These are phyloP conservation scores for Cyberlindnera sargentensis DNA, from an alignment of 805 yeast genomes.

Conservation along the genomic window DNA sequence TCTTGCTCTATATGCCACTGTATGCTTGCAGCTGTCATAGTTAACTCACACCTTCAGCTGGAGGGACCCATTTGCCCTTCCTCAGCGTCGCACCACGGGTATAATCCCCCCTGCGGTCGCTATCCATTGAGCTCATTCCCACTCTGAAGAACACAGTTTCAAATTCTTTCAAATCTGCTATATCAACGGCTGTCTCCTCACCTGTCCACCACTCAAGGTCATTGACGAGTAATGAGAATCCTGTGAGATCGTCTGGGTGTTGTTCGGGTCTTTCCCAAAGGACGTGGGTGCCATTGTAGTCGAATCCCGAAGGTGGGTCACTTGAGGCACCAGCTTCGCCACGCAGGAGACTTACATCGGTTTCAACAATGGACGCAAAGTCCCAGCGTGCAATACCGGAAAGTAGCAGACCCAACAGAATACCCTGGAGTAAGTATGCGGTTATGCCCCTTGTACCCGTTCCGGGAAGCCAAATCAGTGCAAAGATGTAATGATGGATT, in stretches of 20 bases:
- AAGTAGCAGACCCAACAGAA: slow-evolving; percentile 69
- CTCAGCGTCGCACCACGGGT: slow-evolving; percentile 52
- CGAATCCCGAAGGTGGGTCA: slow-evolving; percentile 42
- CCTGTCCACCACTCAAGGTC: slow-evolving; percentile 77
- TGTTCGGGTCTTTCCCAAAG: slow-evolving; percentile 23
- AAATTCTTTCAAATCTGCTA: slow-evolving; percentile 30
- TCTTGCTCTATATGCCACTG: no score
- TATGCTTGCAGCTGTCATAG: not conserved
- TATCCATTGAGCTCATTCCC: slow-evolving; percentile 35
- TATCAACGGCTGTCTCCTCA: slow-evolving; percentile 34
- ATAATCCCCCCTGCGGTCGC: slow-evolving; percentile 49
- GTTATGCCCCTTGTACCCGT: slow-evolving; percentile 67
- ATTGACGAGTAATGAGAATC: slow-evolving; percentile 63
- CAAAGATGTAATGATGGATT: slow-evolving; percentile 77
- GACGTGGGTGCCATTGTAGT: slow-evolving; percentile 16
- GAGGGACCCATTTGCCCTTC: slow-evolving; percentile 47
- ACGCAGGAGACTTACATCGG: slow-evolving; percentile 56
- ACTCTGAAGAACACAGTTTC: slow-evolving; percentile 44
- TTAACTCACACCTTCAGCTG: slow-evolving; percentile 46
- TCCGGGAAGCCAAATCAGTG: slow-evolving; percentile 73
- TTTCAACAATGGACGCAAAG: slow-evolving; percentile 81
- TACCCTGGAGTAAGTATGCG: slow-evolving; percentile 76
- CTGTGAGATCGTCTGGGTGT: slow-evolving; percentile 18
- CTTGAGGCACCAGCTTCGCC: slow-evolving; percentile 58
- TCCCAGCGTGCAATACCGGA: slow-evolving; percentile 94